These are phyloP conservation scores for Saturnispora saitoi DNA, from an alignment of 805 yeast genomes.

Conservation along the genomic window DNA sequence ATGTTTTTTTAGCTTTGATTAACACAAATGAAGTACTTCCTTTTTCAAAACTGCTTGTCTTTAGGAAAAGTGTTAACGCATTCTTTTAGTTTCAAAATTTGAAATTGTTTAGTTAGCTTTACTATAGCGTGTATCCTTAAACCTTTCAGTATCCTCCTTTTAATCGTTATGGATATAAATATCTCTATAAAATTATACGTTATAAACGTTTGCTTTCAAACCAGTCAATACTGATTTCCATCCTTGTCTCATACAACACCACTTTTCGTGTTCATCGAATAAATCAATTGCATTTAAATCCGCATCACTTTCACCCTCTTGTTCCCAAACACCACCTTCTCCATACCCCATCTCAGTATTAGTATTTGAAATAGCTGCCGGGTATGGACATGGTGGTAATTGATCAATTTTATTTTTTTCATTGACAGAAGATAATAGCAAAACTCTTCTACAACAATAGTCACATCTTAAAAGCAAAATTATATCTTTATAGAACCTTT, in stretches of 20 bases:
- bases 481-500: constrained; percentile 20
- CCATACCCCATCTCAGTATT: constrained; percentile 6
- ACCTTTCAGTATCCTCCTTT: not conserved
- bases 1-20: too few relatives aligned
- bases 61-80: too few relatives aligned
- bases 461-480: constrained; percentile 26
- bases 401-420: constrained; percentile 10
- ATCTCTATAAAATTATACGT: not conserved
- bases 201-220: not conserved
- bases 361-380: constrained; percentile 18
- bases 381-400: constrained; percentile 23
- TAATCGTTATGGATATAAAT: not conserved
- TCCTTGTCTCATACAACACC: constrained; percentile 28
- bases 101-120: too few relatives aligned
- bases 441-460: constrained; percentile 30
- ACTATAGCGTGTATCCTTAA: too few relatives aligned
- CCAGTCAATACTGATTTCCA: constrained; percentile 7
- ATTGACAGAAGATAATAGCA: constrained; percentile 12
- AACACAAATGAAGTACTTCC: too few relatives aligned
- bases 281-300: constrained; percentile 19
- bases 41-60: too few relatives aligned
- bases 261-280: constrained; percentile 28
- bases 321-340: constrained; percentile 11
- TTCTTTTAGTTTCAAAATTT: too few relatives aligned
- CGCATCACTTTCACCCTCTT: constrained; percentile 12